Percentiles rank a stretch among this genome's conserved stretches.
Evolutionary conservation across 2,329 filamentous ascomycete genomes (phyloP).

Genomic region (Tolypocladium ovalisporum): DNA sequence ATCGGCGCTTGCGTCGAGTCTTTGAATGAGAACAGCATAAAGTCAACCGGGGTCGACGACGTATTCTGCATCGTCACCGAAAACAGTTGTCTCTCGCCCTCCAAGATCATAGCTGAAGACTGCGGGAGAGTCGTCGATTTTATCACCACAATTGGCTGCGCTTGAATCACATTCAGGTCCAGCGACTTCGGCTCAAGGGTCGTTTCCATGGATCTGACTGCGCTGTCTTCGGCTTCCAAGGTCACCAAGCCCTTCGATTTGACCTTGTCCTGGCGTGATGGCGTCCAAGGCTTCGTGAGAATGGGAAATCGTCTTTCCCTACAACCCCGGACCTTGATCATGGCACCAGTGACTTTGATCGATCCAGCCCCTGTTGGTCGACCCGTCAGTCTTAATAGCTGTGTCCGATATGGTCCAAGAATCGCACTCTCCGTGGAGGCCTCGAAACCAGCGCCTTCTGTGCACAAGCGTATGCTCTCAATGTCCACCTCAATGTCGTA

Average conservation of each 20-base stretch:
- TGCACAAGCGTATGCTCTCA: conserved; percentile 66
- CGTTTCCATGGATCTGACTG: conserved; percentile 25
- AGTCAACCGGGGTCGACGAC: conserved; percentile 66
- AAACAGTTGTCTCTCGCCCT: conserved; percentile 74
- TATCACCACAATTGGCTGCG: conserved; percentile 67
- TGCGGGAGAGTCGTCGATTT: conserved; percentile 71
- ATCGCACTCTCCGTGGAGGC: conserved; percentile 52
- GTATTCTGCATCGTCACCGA: conserved; percentile 71
- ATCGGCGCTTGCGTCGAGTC: conserved; percentile 76
- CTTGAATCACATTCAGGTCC: conserved; percentile 62
- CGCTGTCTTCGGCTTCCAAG: conserved; percentile 33
- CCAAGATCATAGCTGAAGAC: conserved; percentile 81
- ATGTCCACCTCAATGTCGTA: conserved; percentile 90
- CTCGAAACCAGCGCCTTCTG: conserved; percentile 62
- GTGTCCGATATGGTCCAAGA: conserved; percentile 73
- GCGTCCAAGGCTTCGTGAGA: conserved; percentile 66
- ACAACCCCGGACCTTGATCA: conserved; percentile 72
- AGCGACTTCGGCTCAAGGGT: conserved; percentile 39
- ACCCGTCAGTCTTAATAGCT: conserved; percentile 63
- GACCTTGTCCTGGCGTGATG: conserved; percentile 58
- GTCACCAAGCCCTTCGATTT: conserved; percentile 62
- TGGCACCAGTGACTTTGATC: conserved; percentile 66
- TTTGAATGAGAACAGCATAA: conserved; percentile 79
- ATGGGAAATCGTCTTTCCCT: conserved; percentile 75
- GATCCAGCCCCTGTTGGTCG: conserved; percentile 55